Evolutionary conservation across 192 early-diverging fungal species (phyloP).

Genomic region (Coemansia sp.): DNA sequence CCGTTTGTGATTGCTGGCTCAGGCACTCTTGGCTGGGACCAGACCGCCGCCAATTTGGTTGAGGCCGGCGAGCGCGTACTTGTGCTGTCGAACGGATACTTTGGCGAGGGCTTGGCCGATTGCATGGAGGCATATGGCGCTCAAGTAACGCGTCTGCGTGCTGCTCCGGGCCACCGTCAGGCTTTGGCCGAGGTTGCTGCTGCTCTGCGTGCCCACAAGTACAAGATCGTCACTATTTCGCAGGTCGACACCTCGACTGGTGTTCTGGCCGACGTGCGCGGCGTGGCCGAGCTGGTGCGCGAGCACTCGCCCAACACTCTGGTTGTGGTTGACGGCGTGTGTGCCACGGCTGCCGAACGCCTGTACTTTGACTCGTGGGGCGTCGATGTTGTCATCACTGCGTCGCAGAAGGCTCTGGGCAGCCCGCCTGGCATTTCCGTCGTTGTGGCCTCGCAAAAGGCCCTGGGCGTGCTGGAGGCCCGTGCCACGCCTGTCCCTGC

Average conservation of each 20-base stretch:
- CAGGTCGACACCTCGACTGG: conserved; percentile 97
- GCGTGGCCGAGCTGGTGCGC: conserved; percentile 70
- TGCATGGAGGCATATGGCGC: conserved; percentile 90
- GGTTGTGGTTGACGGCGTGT: conserved; percentile 93
- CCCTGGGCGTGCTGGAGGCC: conserved; percentile 35
- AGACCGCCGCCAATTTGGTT: conserved; percentile 86
- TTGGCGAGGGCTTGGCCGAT: conserved; percentile 92
- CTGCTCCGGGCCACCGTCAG: conserved; percentile 70
- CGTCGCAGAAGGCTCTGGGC: conserved; percentile 94
- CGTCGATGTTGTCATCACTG: conserved; percentile 89
- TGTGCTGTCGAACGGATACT: conserved; percentile 90
- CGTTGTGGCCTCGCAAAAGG: conserved; percentile 74
- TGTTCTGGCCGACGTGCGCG: conserved; percentile 82
- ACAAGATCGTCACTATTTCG: conserved; percentile 88
- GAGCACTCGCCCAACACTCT: conserved; percentile 81
- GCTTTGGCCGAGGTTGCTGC: conserved; percentile 64
- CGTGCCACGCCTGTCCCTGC: conserved; percentile 78
- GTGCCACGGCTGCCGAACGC: conserved; percentile 90
- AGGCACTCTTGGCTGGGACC: conserved; percentile 98
- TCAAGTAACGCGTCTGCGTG: conserved; percentile 73
- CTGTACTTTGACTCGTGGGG: conserved; percentile 91
- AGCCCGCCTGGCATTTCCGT: conserved; percentile 91
- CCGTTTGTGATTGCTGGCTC: conserved; percentile 94
- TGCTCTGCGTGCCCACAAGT: conserved; percentile 64
- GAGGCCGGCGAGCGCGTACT: conserved; percentile 87